A percentile compares a stretch with the other conserved stretches of the same genome.
phyloP scores from a whole-genome alignment of 176 grass and related monocot species.

The Poa pratensis region DNA sequence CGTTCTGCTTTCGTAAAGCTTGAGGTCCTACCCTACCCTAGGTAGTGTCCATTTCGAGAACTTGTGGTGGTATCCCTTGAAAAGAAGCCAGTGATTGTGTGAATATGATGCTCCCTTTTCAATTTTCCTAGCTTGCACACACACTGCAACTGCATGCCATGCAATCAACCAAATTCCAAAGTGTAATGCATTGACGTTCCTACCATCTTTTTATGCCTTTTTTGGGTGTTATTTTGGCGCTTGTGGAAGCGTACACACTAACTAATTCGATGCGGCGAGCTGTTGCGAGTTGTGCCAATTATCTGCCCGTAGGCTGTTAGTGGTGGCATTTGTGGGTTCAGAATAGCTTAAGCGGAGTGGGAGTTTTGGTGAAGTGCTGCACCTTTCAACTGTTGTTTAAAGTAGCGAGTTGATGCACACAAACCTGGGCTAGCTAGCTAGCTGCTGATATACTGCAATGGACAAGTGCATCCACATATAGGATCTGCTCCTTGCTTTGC shows the following conservation, averaged over 20 bases:
- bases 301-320: too few species aligned
- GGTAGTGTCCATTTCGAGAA: conserved; percentile 17
- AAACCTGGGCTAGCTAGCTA: not conserved
- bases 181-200: too few species aligned
- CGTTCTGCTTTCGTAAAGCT: conserved; percentile 44
- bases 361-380: not conserved
- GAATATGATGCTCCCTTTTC: conserved; percentile 21
- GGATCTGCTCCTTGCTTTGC: not conserved
- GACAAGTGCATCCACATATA: not conserved
- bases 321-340: not conserved
- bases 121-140: not conserved
- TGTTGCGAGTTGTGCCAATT: too few species aligned
- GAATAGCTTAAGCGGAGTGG: not conserved
- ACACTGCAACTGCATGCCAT: conserved; percentile 5
- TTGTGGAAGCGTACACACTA: too few species aligned
- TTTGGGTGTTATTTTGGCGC: too few species aligned
- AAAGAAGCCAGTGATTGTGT: not conserved
- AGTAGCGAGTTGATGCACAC: not conserved
- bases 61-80: not conserved
- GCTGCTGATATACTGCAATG: not conserved
- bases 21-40: conserved; percentile 34
- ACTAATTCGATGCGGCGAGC: too few species aligned
- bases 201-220: too few species aligned
- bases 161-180: too few species aligned
- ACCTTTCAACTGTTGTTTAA: not conserved